Evolutionary conservation across 176 grass and related monocot species (phyloP).

Genomic region (Zizania latifolia): DNA sequence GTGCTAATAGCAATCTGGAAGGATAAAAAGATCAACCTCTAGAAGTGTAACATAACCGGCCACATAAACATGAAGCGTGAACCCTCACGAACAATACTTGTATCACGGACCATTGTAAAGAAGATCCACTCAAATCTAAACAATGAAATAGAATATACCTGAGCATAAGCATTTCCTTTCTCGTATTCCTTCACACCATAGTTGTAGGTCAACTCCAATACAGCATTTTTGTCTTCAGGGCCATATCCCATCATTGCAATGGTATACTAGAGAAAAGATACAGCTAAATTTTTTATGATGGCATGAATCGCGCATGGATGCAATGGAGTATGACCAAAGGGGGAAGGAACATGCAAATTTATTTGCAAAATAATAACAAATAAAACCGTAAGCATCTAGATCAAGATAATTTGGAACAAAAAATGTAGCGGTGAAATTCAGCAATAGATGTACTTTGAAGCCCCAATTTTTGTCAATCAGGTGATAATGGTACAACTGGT

Average conservation of each 20-base stretch:
- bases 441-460: neutral
- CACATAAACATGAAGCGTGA: neutral
- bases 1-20: constrained; percentile 91
- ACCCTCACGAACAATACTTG: neutral
- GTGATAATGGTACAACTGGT: too few species aligned
- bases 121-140: constrained; percentile 10
- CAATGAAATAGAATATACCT: constrained; percentile 49
- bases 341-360: constrained; percentile 10
- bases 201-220: constrained; percentile 93
- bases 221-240: constrained; percentile 90
- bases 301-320: neutral
- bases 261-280: constrained; percentile 53
- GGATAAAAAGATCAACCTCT: constrained; percentile 12
- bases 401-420: neutral
- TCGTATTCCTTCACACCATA: constrained; percentile 81
- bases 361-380: constrained; percentile 1
- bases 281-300: neutral
- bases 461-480: neutral
- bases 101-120: neutral
- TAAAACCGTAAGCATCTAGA: constrained; percentile 2
- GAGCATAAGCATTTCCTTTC: constrained; percentile 94
- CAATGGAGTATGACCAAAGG: neutral
- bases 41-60: neutral
- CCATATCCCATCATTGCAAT: constrained; percentile 99
- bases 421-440: constrained; percentile 4